Conservation (phyloP, 495 filamentous ascomycete species). For the Penicillium salamii region DNA sequence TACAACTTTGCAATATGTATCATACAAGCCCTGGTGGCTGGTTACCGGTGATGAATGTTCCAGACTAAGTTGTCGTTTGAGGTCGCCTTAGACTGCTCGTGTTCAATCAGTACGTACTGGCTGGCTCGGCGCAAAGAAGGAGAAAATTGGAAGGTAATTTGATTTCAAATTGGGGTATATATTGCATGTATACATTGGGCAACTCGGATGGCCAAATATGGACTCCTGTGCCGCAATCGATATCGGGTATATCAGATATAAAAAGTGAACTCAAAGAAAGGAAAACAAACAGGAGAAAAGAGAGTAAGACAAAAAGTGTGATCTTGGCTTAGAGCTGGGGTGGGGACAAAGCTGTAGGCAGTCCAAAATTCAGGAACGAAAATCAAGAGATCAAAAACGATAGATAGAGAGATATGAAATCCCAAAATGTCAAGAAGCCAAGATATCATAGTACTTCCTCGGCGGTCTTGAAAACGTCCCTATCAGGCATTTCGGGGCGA, state of each 20-base stretch:
- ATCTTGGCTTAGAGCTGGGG: no score
- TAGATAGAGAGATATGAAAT: neutral
- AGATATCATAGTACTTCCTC: constrained; percentile 11
- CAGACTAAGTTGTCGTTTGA: neutral
- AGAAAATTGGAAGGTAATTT: neutral
- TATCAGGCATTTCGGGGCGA: constrained; percentile 32
- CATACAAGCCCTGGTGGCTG: constrained; percentile 1
- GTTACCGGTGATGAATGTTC: neutral
- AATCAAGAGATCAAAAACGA: neutral
- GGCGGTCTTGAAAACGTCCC: constrained; percentile 29
- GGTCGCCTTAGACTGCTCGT: no score
- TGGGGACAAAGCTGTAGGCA: neutral
- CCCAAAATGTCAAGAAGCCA: neutral
- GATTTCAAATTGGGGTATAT: constrained; percentile 1
- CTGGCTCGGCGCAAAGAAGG: no score
- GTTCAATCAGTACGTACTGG: no score
- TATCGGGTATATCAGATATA: constrained; percentile 18
- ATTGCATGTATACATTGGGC: constrained; percentile 1
- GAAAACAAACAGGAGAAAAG: no score
- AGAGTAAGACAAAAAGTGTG: neutral
- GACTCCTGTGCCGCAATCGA: neutral
- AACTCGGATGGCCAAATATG: neutral
- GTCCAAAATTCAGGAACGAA: neutral
- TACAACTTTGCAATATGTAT: constrained; percentile 4
- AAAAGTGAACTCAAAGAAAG: neutral